Conservation (phyloP, 2,329 filamentous ascomycete genomes). For the Ophidiomyces ophidiicola region DNA sequence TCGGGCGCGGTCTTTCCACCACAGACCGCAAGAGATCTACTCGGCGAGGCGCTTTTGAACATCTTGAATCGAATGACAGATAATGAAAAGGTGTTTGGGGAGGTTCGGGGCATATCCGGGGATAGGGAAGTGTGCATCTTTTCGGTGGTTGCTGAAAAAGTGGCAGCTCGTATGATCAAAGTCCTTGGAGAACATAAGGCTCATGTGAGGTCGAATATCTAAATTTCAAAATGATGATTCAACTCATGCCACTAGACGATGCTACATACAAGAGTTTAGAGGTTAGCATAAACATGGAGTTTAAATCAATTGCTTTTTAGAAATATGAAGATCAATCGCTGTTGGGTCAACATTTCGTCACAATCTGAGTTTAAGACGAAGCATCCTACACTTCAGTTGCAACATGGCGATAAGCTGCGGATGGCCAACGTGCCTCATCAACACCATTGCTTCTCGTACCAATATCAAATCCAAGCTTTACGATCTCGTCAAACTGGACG, state of each 20-base stretch:
- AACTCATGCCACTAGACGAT: not conserved
- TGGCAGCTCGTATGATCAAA: not conserved
- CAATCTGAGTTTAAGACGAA: no score
- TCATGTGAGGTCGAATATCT: not conserved
- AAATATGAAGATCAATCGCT: no score
- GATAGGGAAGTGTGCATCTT: not conserved
- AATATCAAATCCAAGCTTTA: slow-evolving; percentile 37
- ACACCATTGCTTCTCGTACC: slow-evolving; percentile 41
- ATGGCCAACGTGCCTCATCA: slow-evolving; percentile 39
- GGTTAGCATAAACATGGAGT: no score
- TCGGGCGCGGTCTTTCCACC: not conserved
- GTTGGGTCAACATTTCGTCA: no score
- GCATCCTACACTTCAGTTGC: no score
- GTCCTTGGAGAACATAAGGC: not conserved
- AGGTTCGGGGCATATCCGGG: not conserved
- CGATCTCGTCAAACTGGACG: slow-evolving; percentile 29
- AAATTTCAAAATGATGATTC: not conserved
- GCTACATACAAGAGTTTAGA: no score
- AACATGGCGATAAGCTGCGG: slow-evolving; percentile 17
- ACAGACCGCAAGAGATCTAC: not conserved
- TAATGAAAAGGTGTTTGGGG: not conserved
- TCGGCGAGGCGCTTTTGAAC: not conserved
- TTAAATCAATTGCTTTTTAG: no score
- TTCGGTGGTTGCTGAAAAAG: not conserved
- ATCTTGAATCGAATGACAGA: not conserved